phyloP scores from a whole-genome alignment of 768 basidiomycete genomes.

The Lactarius tabidus region DNA sequence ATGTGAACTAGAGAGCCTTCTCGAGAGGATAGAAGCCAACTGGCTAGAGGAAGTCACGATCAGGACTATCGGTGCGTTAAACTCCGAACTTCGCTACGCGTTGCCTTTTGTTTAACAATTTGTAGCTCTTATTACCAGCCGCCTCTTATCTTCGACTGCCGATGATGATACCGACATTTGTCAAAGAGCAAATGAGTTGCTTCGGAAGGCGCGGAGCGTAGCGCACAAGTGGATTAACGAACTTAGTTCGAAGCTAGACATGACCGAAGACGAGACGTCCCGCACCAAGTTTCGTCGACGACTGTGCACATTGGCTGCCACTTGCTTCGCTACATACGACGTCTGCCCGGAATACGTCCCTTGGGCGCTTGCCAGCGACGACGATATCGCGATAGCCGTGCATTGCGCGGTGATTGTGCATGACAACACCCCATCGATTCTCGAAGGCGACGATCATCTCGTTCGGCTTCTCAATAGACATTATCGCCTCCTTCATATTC shows the following conservation, averaged over 20 bases:
- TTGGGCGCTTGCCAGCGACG: not conserved
- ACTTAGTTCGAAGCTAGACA: not conserved
- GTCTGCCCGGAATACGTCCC: not conserved
- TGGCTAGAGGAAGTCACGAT: conserved; percentile 33
- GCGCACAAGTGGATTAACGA: conserved; percentile 2
- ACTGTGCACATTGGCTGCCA: conserved; percentile 8
- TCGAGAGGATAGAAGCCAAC: conserved; percentile 36
- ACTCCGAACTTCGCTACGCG: too few species aligned
- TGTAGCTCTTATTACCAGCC: not conserved
- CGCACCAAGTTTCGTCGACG: not conserved
- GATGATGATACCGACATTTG: not conserved
- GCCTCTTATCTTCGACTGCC: not conserved
- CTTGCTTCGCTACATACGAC: conserved; percentile 5
- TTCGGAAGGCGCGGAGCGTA: not conserved
- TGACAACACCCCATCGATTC: not conserved
- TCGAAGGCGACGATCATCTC: not conserved
- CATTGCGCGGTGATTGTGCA: conserved; percentile 10
- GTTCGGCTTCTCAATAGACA: not conserved
- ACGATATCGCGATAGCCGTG: not conserved
- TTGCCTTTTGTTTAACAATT: too few species aligned
- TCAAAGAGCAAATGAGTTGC: not conserved
- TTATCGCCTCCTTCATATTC: not conserved
- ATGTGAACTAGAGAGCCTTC: conserved; percentile 33
- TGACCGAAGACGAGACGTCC: not conserved
- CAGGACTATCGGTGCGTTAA: not conserved